These are phyloP conservation scores for Scenedesmus sp. DNA, from an alignment of 163 green algal species.

Conservation along the genomic window DNA sequence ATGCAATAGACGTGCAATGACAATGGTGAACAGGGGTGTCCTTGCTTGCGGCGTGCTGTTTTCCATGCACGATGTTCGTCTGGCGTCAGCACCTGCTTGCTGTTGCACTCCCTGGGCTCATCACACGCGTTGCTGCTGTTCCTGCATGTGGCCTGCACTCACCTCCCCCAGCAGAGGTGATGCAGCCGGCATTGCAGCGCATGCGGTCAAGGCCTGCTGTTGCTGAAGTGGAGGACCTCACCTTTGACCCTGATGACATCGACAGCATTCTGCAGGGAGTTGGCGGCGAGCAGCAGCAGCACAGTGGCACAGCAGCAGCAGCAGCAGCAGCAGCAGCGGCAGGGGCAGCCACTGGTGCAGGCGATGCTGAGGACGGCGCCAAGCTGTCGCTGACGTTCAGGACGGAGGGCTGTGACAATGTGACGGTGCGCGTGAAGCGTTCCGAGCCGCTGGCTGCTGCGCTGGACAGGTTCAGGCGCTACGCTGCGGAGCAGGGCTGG, in stretches of 20 bases:
- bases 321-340: not conserved
- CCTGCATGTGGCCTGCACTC: too few species aligned
- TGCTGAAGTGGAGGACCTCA: not conserved
- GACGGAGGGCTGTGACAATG: not conserved
- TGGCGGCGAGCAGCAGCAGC: not conserved
- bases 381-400: slow-evolving; percentile 9
- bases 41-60: too few species aligned
- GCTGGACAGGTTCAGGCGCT: slow-evolving; percentile 4
- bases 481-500: slow-evolving; percentile 3
- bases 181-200: not conserved
- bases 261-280: not conserved
- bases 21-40: too few species aligned
- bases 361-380: not conserved
- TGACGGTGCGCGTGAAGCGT: slow-evolving; percentile 2
- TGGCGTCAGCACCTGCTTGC: too few species aligned
- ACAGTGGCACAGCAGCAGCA: not conserved
- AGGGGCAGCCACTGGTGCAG: not conserved
- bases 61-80: too few species aligned
- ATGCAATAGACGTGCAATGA: too few species aligned
- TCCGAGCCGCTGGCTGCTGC: not conserved
- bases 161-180: not conserved
- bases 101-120: too few species aligned
- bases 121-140: too few species aligned
- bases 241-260: not conserved
- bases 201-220: not conserved